Percentiles rank a stretch among this genome's conserved stretches.
phyloP scores from a whole-genome alignment of 2,329 filamentous ascomycete genomes.

The Cordyceps farinosa region DNA sequence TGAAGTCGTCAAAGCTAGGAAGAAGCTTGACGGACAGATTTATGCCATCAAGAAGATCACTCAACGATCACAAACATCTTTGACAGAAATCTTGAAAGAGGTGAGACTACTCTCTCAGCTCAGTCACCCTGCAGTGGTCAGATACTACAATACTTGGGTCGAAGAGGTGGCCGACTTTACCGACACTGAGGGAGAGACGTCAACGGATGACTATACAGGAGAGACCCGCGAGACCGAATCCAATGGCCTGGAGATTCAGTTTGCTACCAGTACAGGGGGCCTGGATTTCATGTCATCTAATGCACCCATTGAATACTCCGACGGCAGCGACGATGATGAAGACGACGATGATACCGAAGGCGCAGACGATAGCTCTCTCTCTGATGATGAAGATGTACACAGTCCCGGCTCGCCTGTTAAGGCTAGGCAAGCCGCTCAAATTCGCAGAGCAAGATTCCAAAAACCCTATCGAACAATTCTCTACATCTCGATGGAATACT shows the following conservation, averaged over 20 bases:
- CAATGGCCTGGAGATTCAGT: constrained; percentile 48
- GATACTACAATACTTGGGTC: constrained; percentile 95
- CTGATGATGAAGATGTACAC: constrained; percentile 32
- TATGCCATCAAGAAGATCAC: constrained; percentile 98
- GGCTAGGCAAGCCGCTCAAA: constrained; percentile 28
- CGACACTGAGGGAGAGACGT: constrained; percentile 56
- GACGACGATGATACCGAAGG: constrained; percentile 45
- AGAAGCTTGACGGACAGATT: constrained; percentile 87
- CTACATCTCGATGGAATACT: constrained; percentile 99
- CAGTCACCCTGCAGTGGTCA: constrained; percentile 80
- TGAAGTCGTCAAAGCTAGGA: constrained; percentile 90
- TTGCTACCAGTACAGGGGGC: constrained; percentile 70
- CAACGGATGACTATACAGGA: constrained; percentile 45
- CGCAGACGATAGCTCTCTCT: constrained; percentile 37
- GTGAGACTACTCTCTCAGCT: constrained; percentile 87
- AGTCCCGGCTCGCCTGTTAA: constrained; percentile 31
- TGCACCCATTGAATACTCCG: constrained; percentile 68
- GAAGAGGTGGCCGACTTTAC: constrained; percentile 61
- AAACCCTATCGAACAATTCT: constrained; percentile 67
- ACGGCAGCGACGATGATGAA: constrained; percentile 42
- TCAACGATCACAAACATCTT: constrained; percentile 70
- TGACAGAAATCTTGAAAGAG: constrained; percentile 80
- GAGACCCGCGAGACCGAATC: constrained; percentile 38
- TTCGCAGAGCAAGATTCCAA: constrained; percentile 38
- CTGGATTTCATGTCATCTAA: constrained; percentile 92